A percentile compares a stretch with the other conserved stretches of the same genome.
Evolutionary conservation across 1,284 basidiomycete genomes (phyloP).

Genomic region (Fistulinella staudtii): DNA sequence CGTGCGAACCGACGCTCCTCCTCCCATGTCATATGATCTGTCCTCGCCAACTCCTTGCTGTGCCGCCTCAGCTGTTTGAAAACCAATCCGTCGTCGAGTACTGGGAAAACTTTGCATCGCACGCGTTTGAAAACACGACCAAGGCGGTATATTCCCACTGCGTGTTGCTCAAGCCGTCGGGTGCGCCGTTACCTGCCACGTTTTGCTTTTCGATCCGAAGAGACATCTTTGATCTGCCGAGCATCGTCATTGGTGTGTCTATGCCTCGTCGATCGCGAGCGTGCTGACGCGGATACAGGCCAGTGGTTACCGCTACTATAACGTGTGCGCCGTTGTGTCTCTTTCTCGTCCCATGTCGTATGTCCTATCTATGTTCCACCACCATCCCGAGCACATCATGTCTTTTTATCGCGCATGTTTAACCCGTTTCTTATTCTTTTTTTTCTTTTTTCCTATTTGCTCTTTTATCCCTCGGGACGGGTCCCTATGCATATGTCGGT

Average conservation of each 20-base stretch:
- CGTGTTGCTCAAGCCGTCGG: slow-evolving; percentile 77
- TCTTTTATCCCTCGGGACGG: background rate
- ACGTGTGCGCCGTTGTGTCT: slow-evolving; percentile 9
- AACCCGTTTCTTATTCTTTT: background rate
- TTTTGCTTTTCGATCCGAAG: slow-evolving; percentile 92
- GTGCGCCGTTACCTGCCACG: slow-evolving; percentile 80
- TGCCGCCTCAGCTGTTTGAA: slow-evolving; percentile 67
- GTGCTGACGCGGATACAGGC: slow-evolving; percentile 38
- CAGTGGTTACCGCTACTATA: slow-evolving; percentile 78
- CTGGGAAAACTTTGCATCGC: slow-evolving; percentile 92
- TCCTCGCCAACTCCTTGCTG: background rate
- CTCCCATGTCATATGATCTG: background rate
- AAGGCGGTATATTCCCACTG: slow-evolving; percentile 93
- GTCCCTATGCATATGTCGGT: no score
- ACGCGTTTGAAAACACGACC: slow-evolving; percentile 94
- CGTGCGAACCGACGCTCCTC: slow-evolving; percentile 9
- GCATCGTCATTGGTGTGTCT: slow-evolving; percentile 74
- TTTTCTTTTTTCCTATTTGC: background rate
- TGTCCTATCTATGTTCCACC: slow-evolving; percentile 13
- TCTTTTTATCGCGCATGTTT: no score
- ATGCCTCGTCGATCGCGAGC: slow-evolving; percentile 10
- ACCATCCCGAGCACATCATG: no score
- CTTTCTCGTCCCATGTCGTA: background rate
- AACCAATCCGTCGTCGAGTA: slow-evolving; percentile 90
- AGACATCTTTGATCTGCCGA: slow-evolving; percentile 85